Percentiles rank a stretch among this genome's conserved stretches.
Conservation (phyloP, 306 rosid genomes). For the Sphenostylis stenocarpa region DNA sequence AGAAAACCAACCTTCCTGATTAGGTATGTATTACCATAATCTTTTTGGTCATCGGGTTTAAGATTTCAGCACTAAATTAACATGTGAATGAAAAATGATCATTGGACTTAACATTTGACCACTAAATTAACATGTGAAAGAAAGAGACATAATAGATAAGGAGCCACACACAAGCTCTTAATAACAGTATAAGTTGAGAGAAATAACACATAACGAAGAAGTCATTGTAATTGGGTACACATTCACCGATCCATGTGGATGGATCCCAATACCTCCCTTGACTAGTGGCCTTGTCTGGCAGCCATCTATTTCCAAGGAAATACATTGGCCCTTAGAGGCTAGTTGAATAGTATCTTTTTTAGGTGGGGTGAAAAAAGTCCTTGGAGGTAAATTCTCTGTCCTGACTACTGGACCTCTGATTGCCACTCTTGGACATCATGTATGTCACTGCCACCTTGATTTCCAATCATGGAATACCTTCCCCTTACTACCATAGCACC, state of each 20-base stretch:
- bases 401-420: not conserved
- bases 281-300: not conserved
- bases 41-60: slow-evolving; percentile 5
- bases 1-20: slow-evolving; percentile 5
- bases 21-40: not conserved
- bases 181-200: not conserved
- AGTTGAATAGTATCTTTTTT: slow-evolving; percentile 1
- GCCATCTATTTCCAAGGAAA: slow-evolving; percentile 22
- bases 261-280: not conserved
- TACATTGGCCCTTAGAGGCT: not conserved
- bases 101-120: slow-evolving; percentile 10
- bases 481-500: not conserved
- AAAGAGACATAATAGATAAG: slow-evolving; percentile 31
- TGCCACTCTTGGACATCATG: slow-evolving; percentile 1
- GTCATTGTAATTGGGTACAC: not conserved
- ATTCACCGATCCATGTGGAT: slow-evolving; percentile 3
- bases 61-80: slow-evolving; percentile 22
- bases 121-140: not conserved
- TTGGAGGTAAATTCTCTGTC: not conserved
- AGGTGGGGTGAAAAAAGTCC: not conserved
- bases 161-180: not conserved
- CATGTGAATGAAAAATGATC: not conserved
- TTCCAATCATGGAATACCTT: not conserved
- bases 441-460: not conserved
- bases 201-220: slow-evolving; percentile 6